A percentile compares a stretch with the other conserved stretches of the same genome.
Evolutionary conservation across 441 rosid genomes (phyloP).

Genomic region (Codiaeum variegatum): DNA sequence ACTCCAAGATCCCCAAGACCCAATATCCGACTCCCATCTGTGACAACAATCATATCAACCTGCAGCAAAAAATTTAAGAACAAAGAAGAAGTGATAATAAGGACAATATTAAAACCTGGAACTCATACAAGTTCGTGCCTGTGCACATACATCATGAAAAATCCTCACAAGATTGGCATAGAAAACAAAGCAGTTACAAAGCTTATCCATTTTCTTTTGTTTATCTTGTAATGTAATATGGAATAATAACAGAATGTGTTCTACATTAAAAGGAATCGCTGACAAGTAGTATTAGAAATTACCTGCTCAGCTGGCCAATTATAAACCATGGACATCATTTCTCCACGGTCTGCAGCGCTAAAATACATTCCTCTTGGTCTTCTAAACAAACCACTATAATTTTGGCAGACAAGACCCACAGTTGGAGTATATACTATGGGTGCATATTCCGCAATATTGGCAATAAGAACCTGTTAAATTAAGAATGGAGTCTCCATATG

Average conservation of each 20-base stretch:
- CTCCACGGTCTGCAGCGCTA: conserved; percentile 94
- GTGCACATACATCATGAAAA: background rate
- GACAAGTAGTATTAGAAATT: conserved; percentile 15
- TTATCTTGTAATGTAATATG: background rate
- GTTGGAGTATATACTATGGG: conserved; percentile 99
- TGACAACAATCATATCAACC: conserved; percentile 99
- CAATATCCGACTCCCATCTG: conserved; percentile 98
- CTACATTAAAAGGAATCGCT: conserved; percentile 4
- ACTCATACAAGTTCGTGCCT: background rate
- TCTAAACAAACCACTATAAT: conserved; percentile 93
- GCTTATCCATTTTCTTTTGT: background rate
- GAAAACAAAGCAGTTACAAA: background rate
- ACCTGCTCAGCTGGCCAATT: conserved; percentile 99
- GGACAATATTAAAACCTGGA: conserved; percentile 1
- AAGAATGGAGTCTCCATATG: conserved; percentile 4
- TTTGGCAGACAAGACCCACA: conserved; percentile 97
- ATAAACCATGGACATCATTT: conserved; percentile 99
- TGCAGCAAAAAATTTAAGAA: conserved; percentile 25
- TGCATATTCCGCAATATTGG: conserved; percentile 93
- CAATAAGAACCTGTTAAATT: conserved; percentile 74
- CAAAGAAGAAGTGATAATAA: background rate
- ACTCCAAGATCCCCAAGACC: conserved; percentile 99
- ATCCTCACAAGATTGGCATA: background rate
- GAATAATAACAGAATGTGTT: background rate
- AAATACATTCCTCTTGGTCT: conserved; percentile 99